Evolutionary conservation across 2,329 filamentous ascomycete species (phyloP), one percentile per base, ranked within the genome.

Genomic region (Trichocomaceae sp.): DNA sequence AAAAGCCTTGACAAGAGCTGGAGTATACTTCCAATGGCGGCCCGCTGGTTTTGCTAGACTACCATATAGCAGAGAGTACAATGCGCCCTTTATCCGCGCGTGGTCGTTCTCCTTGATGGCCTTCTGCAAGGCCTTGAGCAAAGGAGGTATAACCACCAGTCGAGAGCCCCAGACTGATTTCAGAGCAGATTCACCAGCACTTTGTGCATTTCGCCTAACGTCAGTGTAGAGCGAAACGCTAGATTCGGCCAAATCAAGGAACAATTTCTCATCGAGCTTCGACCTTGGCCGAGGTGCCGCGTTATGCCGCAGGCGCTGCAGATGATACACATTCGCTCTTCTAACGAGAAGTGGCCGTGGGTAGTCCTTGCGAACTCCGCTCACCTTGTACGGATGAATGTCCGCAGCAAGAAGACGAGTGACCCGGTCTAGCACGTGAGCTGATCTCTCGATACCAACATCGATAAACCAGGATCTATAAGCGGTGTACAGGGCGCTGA

Each of bases 381-480:
- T 95, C 66, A 96, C 88, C 72, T 96, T 96, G 77, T 96, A 99
- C 0, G 92, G 88, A 22, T 89, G 84, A 57, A 91, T 87, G 64
- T 99, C 93, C 5, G 89, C 86, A 63, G 86, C 85, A 67, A 96
- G 87, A 1, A 99, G 80, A 52, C 90, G 83, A 4, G 87, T 83
- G 13, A 97, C 85, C 19, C 93, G 82, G 68, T 99, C 93, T 9
- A 97, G 77, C 1, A 95, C 88, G 68, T 96, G 93, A 0, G 93
- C 92, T 17, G 92, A 96, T 57, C 92, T 82, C 72, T 99, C 93
- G 57, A 96, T 95, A 17, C 95, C 93, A 41, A 99, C 91, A 65
- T 99, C 93, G 1, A 95, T 90, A 64, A 99, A 97, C 90, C 91
- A 99, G 8, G 89, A 93, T 44, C 90, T 82, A 69, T 96, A 99